Evolutionary conservation across 306 rosid genomes (phyloP).

Genomic region (Pterocarpus santalinus): DNA sequence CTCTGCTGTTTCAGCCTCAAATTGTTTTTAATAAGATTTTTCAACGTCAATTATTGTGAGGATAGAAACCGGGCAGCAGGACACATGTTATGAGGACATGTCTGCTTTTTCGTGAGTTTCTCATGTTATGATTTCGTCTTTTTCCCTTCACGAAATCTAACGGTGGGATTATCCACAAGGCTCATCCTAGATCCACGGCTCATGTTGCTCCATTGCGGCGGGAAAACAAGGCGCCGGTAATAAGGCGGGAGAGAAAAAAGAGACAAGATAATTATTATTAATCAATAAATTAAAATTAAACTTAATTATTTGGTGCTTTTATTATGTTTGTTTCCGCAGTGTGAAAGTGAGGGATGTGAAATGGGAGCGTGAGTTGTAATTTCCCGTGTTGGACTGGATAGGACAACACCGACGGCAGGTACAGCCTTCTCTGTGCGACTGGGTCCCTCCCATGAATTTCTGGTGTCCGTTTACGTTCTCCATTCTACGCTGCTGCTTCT

Average conservation of each 20-base stretch:
- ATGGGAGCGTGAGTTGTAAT: constrained; percentile 40
- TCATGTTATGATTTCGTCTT: background rate
- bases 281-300: background rate
- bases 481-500: constrained; percentile 48
- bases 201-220: constrained; percentile 54
- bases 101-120: constrained; percentile 41
- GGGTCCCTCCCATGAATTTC: constrained; percentile 65
- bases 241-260: constrained; percentile 37
- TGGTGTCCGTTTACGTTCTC: constrained; percentile 62
- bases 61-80: background rate
- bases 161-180: constrained; percentile 5
- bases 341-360: background rate
- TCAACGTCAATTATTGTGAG: constrained; percentile 45
- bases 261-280: background rate
- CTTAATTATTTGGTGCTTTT: background rate
- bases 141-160: background rate
- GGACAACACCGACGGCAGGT: constrained; percentile 90
- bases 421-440: constrained; percentile 51
- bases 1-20: constrained; percentile 43
- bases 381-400: constrained; percentile 56
- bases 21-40: background rate
- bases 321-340: background rate
- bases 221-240: constrained; percentile 49
- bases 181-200: constrained; percentile 50
- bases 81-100: constrained; percentile 56